A percentile compares a stretch with the other conserved stretches of the same genome.
phyloP scores from a whole-genome alignment of 1,139 yeast species.

The Pichia norvegensis region DNA sequence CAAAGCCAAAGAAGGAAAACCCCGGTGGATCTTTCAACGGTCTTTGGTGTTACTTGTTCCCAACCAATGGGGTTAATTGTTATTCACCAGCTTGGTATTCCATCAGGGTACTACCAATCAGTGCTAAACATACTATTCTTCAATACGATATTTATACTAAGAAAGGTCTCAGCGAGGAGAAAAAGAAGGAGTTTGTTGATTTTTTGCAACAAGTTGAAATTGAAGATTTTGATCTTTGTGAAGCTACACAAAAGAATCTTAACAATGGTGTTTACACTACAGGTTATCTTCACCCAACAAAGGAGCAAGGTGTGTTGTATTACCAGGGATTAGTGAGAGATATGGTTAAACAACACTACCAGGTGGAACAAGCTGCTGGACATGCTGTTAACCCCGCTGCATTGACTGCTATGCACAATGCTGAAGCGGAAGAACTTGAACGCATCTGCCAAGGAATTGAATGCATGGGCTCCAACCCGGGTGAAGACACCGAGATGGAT shows the following conservation, averaged over 20 bases:
- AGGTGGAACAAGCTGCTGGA: slow-evolving; percentile 38
- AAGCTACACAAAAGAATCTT: slow-evolving; percentile 50
- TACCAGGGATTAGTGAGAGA: slow-evolving; percentile 51
- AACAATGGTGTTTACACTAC: slow-evolving; percentile 52
- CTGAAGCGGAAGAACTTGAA: slow-evolving; percentile 43
- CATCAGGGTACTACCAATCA: slow-evolving; percentile 48
- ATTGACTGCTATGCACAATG: slow-evolving; percentile 32
- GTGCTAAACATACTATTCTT: slow-evolving; percentile 46
- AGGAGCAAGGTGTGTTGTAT: slow-evolving; percentile 51
- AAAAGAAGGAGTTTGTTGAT: slow-evolving; percentile 54
- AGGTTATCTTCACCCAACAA: slow-evolving; percentile 51
- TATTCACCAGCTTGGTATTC: slow-evolving; percentile 63
- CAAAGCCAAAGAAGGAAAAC: slow-evolving; percentile 29
- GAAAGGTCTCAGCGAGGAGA: slow-evolving; percentile 44
- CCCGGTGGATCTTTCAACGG: slow-evolving; percentile 57
- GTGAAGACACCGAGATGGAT: slow-evolving; percentile 24
- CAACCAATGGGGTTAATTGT: slow-evolving; percentile 53
- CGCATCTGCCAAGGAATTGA: slow-evolving; percentile 42
- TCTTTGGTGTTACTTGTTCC: slow-evolving; percentile 53
- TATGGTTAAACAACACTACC: slow-evolving; percentile 49
- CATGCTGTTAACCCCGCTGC: slow-evolving; percentile 45
- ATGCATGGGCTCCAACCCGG: slow-evolving; percentile 35
- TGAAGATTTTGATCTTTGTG: slow-evolving; percentile 54
- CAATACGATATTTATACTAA: slow-evolving; percentile 57
- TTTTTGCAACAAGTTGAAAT: slow-evolving; percentile 53